phyloP scores from a whole-genome alignment of 139 green algal species.

The Ostreobium quekettii region DNA sequence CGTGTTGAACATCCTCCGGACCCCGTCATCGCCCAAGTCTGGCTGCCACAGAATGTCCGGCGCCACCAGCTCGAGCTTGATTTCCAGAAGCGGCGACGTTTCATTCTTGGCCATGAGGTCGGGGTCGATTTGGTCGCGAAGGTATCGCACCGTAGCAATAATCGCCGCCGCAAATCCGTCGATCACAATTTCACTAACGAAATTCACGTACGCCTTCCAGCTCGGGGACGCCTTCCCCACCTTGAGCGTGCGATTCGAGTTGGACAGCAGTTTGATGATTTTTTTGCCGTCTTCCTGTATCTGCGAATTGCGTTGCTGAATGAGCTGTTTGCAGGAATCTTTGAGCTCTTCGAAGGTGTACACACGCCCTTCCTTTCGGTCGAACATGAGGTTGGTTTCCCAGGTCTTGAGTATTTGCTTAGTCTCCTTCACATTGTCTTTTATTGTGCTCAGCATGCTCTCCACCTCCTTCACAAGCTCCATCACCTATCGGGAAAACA shows the following conservation, averaged over 20 bases:
- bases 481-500: constrained; percentile 32
- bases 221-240: constrained; percentile 47
- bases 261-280: constrained; percentile 71
- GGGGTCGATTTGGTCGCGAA: constrained; percentile 50
- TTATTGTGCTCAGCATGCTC: constrained; percentile 60
- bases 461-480: constrained; percentile 62
- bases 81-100: constrained; percentile 64
- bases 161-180: constrained; percentile 63
- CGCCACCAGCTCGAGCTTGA: constrained; percentile 68
- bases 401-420: constrained; percentile 44
- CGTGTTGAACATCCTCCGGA: constrained; percentile 63
- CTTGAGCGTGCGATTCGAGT: constrained; percentile 59
- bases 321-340: constrained; percentile 38
- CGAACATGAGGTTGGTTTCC: constrained; percentile 76
- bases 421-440: constrained; percentile 63
- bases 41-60: constrained; percentile 73
- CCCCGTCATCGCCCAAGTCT: constrained; percentile 49
- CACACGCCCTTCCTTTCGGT: constrained; percentile 71
- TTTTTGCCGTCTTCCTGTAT: constrained; percentile 68
- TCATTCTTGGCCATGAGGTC: constrained; percentile 54
- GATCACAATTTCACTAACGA: constrained; percentile 73
- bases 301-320: constrained; percentile 43
- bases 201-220: constrained; percentile 76
- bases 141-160: constrained; percentile 33
- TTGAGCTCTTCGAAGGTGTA: constrained; percentile 73